phyloP scores from a whole-genome alignment of 371 early-diverging fungal genomes.

The Mucor circinelloides region DNA sequence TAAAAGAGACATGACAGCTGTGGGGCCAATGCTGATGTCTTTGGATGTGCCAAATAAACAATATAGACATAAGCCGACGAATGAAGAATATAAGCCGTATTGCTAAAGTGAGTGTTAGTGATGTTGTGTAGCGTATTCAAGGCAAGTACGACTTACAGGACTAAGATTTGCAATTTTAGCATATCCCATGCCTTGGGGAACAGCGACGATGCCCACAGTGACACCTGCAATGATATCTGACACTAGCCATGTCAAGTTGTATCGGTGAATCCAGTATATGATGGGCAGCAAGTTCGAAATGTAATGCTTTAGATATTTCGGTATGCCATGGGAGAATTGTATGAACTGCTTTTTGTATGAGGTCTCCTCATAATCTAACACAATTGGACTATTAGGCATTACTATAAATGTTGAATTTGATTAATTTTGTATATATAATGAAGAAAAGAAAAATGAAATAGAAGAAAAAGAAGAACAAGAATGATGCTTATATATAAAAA shows the following conservation, averaged over 20 bases:
- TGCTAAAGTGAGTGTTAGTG: constrained; percentile 17
- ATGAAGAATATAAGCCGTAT: constrained; percentile 80
- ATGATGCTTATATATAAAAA: constrained; percentile 1
- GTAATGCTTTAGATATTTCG: constrained; percentile 16
- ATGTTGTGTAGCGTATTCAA: not conserved
- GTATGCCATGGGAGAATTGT: constrained; percentile 8
- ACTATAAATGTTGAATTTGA: not conserved
- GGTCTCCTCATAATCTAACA: constrained; percentile 22
- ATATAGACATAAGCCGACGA: constrained; percentile 48
- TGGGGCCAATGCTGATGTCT: constrained; percentile 87
- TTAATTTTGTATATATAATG: not conserved
- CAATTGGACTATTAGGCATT: constrained; percentile 16
- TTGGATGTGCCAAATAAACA: constrained; percentile 83
- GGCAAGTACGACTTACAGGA: constrained; percentile 27
- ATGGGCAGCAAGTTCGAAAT: constrained; percentile 60
- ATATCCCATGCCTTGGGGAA: constrained; percentile 87
- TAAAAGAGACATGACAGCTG: constrained; percentile 82
- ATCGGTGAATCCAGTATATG: constrained; percentile 69
- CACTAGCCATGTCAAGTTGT: constrained; percentile 75
- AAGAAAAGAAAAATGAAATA: not conserved
- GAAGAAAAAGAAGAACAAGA: constrained; percentile 1
- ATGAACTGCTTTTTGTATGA: constrained; percentile 16
- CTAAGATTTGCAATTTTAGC: constrained; percentile 84
- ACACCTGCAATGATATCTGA: constrained; percentile 85
- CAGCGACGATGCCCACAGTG: constrained; percentile 85